These are phyloP conservation scores for Apiotrichum laibachii DNA, from an alignment of 1,284 basidiomycete genomes.

Conservation along the genomic window DNA sequence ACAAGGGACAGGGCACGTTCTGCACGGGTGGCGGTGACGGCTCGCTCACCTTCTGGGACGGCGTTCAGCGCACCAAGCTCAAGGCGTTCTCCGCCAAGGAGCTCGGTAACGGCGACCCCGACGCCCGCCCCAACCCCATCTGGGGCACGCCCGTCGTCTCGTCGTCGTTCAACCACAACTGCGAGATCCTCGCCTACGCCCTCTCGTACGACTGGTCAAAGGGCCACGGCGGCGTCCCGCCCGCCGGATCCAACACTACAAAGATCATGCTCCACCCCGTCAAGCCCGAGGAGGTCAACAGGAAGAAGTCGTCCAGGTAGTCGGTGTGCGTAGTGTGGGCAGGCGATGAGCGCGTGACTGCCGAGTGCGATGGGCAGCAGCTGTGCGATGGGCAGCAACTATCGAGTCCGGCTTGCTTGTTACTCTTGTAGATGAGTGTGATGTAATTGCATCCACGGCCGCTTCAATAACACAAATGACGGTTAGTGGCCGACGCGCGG, in stretches of 20 bases:
- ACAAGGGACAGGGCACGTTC: conserved; percentile 89
- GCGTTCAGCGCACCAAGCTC: conserved; percentile 73
- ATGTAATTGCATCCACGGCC: neutral
- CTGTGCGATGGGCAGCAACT: neutral
- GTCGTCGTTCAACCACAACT: conserved; percentile 77
- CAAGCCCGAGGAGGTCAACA: conserved; percentile 81
- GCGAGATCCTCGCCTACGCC: conserved; percentile 84
- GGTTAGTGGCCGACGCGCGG: too few relatives aligned
- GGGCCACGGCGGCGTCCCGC: conserved; percentile 82
- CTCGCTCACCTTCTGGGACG: conserved; percentile 40
- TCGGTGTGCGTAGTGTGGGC: too few relatives aligned
- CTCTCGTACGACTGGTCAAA: conserved; percentile 86
- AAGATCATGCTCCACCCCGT: conserved; percentile 87
- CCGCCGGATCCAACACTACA: conserved; percentile 55
- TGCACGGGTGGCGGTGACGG: conserved; percentile 75
- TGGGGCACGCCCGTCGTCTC: conserved; percentile 53
- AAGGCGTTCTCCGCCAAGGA: conserved; percentile 58
- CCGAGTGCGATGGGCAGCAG: neutral
- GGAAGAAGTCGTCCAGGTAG: conserved; percentile 33
- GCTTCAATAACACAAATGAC: neutral
- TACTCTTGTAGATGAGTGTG: neutral
- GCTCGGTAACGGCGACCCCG: conserved; percentile 67
- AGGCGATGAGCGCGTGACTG: neutral
- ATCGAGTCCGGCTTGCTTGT: neutral
- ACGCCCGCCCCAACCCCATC: conserved; percentile 57